phyloP scores from a whole-genome alignment of 1,284 basidiomycete species.

The Cryptococcus amylolentus region DNA sequence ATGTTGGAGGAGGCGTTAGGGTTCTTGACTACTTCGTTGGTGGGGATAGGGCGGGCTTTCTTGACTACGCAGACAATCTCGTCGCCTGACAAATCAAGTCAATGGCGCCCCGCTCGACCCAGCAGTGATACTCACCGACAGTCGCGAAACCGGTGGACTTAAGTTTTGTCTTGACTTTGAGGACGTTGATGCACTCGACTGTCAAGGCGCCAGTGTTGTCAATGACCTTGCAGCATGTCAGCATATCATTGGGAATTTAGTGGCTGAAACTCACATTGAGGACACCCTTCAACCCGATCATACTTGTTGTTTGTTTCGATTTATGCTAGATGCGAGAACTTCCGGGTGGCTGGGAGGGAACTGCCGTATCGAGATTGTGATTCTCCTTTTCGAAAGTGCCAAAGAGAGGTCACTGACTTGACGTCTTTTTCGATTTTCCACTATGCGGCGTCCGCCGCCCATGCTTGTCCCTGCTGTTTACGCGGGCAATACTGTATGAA shows the following conservation, averaged over 20 bases:
- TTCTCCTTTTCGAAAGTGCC: not conserved
- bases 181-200: constrained; percentile 94
- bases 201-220: constrained; percentile 98
- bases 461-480: not conserved
- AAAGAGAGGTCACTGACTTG: not conserved
- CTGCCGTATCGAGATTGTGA: not conserved
- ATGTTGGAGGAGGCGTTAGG: constrained; percentile 49
- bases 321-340: not conserved
- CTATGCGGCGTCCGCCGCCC: not conserved
- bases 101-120: not conserved
- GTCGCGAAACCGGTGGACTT: constrained; percentile 65
- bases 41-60: constrained; percentile 73
- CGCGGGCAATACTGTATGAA: not conserved
- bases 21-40: constrained; percentile 17
- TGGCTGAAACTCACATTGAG: constrained; percentile 62
- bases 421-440: not conserved
- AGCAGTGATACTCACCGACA: constrained; percentile 50
- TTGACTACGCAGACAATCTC: constrained; percentile 97
- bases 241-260: not conserved
- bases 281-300: constrained; percentile 91
- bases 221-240: constrained; percentile 63
- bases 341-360: not conserved
- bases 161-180: constrained; percentile 75
- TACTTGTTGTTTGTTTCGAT: constrained; percentile 39
- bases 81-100: constrained; percentile 59